These are phyloP conservation scores for Diplodia intermedia DNA, from an alignment of 2,329 filamentous ascomycete species.

Conservation along the genomic window DNA sequence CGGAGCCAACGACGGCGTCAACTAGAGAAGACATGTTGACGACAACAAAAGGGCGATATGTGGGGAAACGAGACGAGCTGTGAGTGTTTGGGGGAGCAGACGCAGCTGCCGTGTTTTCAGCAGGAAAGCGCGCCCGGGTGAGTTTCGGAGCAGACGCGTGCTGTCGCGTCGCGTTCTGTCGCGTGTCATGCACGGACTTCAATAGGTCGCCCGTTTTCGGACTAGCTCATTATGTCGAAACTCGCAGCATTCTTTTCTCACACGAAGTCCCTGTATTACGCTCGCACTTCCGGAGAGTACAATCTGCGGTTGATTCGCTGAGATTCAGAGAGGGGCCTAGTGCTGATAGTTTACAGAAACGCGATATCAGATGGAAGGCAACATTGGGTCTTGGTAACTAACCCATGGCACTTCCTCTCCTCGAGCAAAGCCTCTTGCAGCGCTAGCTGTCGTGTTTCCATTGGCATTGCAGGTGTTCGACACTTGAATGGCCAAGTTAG, in stretches of 20 bases:
- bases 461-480: neutral
- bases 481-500: neutral
- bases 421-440: neutral
- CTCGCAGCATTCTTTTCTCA: neutral
- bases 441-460: neutral
- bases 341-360: neutral
- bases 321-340: too few species aligned
- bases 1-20: constrained; percentile 59
- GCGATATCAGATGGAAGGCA: neutral
- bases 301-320: neutral
- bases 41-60: neutral
- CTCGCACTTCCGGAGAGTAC: neutral
- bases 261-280: neutral
- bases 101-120: constrained; percentile 24
- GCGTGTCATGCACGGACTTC: neutral
- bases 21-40: constrained; percentile 59
- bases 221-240: neutral
- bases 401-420: neutral
- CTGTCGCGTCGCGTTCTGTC: constrained; percentile 15
- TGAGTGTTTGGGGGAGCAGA: constrained; percentile 22
- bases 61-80: neutral
- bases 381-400: too few species aligned
- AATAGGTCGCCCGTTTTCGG: neutral
- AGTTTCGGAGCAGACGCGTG: constrained; percentile 19
- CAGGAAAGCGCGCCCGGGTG: constrained; percentile 12